Percentiles rank a stretch among this genome's conserved stretches.
Evolutionary conservation across 1,284 basidiomycete genomes (phyloP).

Genomic region (Phellopilus nigrolimitatus): DNA sequence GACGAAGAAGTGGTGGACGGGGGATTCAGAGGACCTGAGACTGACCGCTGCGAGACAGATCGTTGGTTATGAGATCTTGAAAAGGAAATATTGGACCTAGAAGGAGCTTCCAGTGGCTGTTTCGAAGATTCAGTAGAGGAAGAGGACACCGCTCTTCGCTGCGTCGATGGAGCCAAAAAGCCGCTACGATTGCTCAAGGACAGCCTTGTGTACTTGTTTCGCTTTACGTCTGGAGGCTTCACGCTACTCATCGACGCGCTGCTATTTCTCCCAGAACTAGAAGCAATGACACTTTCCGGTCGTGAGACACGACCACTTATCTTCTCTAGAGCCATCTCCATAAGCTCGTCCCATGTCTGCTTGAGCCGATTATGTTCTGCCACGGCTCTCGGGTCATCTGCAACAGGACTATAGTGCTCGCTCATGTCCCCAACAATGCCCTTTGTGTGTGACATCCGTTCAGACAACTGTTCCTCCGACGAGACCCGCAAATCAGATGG

Average conservation of each 20-base stretch:
- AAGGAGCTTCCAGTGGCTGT: not conserved
- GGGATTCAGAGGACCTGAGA: slow-evolving; percentile 42
- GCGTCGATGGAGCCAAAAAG: slow-evolving; percentile 8
- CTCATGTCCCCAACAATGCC: slow-evolving; percentile 44
- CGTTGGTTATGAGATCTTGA: slow-evolving; percentile 46
- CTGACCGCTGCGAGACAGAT: slow-evolving; percentile 53
- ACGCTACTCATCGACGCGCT: slow-evolving; percentile 38
- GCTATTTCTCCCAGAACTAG: slow-evolving; percentile 51
- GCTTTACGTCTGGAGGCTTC: slow-evolving; percentile 22
- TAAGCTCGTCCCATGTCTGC: slow-evolving; percentile 75
- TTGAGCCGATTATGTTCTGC: slow-evolving; percentile 57
- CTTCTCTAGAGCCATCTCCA: slow-evolving; percentile 71
- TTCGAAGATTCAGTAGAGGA: slow-evolving; percentile 14
- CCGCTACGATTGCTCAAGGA: slow-evolving; percentile 10
- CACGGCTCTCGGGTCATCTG: slow-evolving; percentile 52
- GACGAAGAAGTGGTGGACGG: slow-evolving; percentile 25
- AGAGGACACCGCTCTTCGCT: slow-evolving; percentile 20
- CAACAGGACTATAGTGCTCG: slow-evolving; percentile 35
- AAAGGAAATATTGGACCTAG: slow-evolving; percentile 40
- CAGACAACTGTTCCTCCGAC: slow-evolving; percentile 61
- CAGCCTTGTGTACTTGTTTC: slow-evolving; percentile 12
- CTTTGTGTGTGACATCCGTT: slow-evolving; percentile 59
- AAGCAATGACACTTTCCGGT: slow-evolving; percentile 50
- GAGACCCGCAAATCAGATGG: slow-evolving; percentile 28
- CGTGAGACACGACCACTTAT: slow-evolving; percentile 57